A percentile compares a stretch with the other conserved stretches of the same genome.
Conservation (phyloP, 2,329 filamentous ascomycete species). For the Fusarium praegraminearum region DNA sequence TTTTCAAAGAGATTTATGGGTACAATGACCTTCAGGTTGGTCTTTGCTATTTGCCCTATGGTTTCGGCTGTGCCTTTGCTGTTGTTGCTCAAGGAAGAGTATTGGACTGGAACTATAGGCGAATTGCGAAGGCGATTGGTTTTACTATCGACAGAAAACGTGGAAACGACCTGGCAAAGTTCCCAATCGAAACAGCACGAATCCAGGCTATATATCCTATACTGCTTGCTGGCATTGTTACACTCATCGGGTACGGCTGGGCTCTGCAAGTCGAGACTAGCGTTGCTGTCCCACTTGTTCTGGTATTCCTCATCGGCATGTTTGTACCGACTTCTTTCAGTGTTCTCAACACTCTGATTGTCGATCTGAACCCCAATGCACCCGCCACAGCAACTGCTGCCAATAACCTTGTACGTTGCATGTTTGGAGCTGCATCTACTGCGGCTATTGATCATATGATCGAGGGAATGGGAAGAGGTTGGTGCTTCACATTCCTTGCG, state of each 20-base stretch:
- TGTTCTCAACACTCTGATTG: constrained; percentile 71
- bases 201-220: constrained; percentile 67
- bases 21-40: constrained; percentile 65
- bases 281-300: constrained; percentile 66
- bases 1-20: constrained; percentile 64
- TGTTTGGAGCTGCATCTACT: constrained; percentile 69
- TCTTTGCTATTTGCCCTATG: constrained; percentile 67
- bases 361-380: constrained; percentile 71
- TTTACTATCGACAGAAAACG: constrained; percentile 71
- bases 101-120: constrained; percentile 76
- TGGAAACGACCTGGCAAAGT: constrained; percentile 62
- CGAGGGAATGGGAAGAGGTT: constrained; percentile 67
- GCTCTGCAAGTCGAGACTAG: constrained; percentile 63
- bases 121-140: constrained; percentile 71
- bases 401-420: constrained; percentile 73
- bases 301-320: constrained; percentile 69
- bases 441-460: constrained; percentile 72
- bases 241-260: constrained; percentile 69
- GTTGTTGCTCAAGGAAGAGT: constrained; percentile 68
- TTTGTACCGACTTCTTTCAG: constrained; percentile 72
- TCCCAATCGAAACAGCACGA: constrained; percentile 67
- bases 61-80: constrained; percentile 62
- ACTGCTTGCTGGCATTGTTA: constrained; percentile 64
- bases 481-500: constrained; percentile 71
- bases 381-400: constrained; percentile 73